Evolutionary conservation across 2,329 filamentous ascomycete genomes (phyloP), one percentile per base, ranked within the genome.

Genomic region (Pezicula carpinea): DNA sequence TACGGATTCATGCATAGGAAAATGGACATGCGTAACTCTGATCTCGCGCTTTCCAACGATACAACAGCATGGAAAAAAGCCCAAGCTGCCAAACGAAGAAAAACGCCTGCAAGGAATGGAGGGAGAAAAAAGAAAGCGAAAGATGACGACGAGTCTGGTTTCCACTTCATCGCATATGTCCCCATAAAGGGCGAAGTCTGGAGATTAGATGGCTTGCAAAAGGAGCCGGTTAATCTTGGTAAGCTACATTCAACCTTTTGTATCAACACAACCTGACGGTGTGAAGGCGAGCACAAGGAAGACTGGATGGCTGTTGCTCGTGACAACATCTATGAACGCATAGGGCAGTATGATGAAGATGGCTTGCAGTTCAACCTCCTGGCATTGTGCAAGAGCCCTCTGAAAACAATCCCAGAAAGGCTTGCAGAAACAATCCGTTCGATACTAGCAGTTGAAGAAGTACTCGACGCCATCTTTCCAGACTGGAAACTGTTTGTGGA

Each of bases 121-220:
- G 26, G 26, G 8, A 29, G 6, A 32, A 73, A 66, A 49, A 64
- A 56, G 47, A 70, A 64, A 42, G 63, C 66, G 33, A 67, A 69
- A 72, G 64, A 67, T 4, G 69, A 76, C 6, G 68, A 74, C 0
- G 79, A 87, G n/a, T 75, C 78, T 11, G 83, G 80, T 0, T 93
- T 85, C 61, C 92, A 97, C 62, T 97, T 93, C 65, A 85, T 95
- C 53, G 91, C 90, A 6, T 96, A 92, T 61, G 82, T 96, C 23
- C 88, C 89, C 2, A 77, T 82, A 13, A 74, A 77, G n/a, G 83
- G 80, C 2, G 72, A 80, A 47, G 78, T 96, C 13, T 96, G 89
- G 89, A 88, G 91, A 63, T 80, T 97, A 5, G 92, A 97, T 65
- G 92, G 92, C 4, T 71, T 96, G 18, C 82, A 91, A 63, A 72